Conservation (phyloP, 2,329 filamentous ascomycete species). For the Helminthosporium solani region DNA sequence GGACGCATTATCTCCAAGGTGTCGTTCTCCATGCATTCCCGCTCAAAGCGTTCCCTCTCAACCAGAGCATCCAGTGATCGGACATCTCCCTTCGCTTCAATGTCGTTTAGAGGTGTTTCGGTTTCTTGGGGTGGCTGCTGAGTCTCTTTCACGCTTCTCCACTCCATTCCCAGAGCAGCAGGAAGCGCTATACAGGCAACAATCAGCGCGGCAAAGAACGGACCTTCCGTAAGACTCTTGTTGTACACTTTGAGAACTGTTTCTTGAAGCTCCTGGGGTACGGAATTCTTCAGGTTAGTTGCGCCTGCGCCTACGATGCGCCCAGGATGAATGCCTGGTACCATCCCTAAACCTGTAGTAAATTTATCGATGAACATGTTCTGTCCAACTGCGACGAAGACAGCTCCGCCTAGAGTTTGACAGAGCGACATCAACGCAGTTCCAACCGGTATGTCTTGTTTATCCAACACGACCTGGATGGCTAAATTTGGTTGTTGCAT, state of each 20-base stretch:
- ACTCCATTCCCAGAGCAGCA: slow-evolving; percentile 60
- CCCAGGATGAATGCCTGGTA: slow-evolving; percentile 42
- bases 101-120: slow-evolving; percentile 10
- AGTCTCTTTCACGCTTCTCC: slow-evolving; percentile 63
- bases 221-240: slow-evolving; percentile 28
- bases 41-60: slow-evolving; percentile 5
- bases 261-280: slow-evolving; percentile 16
- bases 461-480: slow-evolving; percentile 45
- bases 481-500: slow-evolving; percentile 50
- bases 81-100: slow-evolving; percentile 5
- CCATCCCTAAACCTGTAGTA: slow-evolving; percentile 33
- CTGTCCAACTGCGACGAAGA: slow-evolving; percentile 50
- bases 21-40: neutral
- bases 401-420: slow-evolving; percentile 48
- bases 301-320: slow-evolving; percentile 50
- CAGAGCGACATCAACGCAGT: slow-evolving; percentile 48
- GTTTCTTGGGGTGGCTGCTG: neutral
- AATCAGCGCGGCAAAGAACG: slow-evolving; percentile 61
- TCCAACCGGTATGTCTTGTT: slow-evolving; percentile 45
- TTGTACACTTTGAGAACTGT: slow-evolving; percentile 33
- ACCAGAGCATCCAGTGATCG: neutral
- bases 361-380: slow-evolving; percentile 50
- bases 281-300: slow-evolving; percentile 55
- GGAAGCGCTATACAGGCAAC: slow-evolving; percentile 57
- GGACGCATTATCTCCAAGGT: neutral